Base-by-base conservation (phyloP, 768 basidiomycete genomes). In the Termitomyces sp. region DNA sequence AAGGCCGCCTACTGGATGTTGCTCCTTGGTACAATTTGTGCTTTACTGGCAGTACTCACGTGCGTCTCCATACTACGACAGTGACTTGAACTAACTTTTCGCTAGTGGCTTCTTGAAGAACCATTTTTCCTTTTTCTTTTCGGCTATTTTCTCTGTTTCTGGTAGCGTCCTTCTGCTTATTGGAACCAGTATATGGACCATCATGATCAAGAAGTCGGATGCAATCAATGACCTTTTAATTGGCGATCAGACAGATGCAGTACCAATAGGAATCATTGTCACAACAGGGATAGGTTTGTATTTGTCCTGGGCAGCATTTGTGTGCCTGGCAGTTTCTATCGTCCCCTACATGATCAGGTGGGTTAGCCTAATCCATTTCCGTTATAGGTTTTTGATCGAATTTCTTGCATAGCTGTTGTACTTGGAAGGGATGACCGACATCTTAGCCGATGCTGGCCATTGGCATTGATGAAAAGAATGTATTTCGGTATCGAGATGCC, bases 261-360 rank as follows among this genome's bases (percentile, higher is more conserved):
- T 77, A 18, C 68, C 77, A 3, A 66, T 90, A 32, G 90, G 88
- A 36, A 87, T 93, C 40, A 66, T 72, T 12, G 78, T 91, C 7
- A 77, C 84, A 0, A 72, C 75, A 12, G 90, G 88, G 13, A 70
- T 75, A 48, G 90, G 80, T 20, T 63, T 91, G 53, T 84, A 76
- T 68, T 70, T 92, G 42, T 72, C 82, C 9, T 93, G 91, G 91
- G 86, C 85, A 1, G 80, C 88, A 3, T 89, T 88, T 65, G 86
- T 77, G 25, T 81, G 80, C 64, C 74, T 91, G 35, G 67, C 82
- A 35, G 74, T 78, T 18, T 89, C 90, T 1, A 72, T 84, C 47
- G 65, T 88, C 39, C 91, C 91, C 13, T 92, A 91, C 64, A 79
- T 89, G 76, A 77, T 90, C 61, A 90, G 84, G 89, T 89, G 57